A percentile compares a stretch with the other conserved stretches of the same genome.
These are phyloP conservation scores for Nakaseomyces uthaithaninus DNA, from an alignment of 1,139 yeast genomes.

Conservation along the genomic window DNA sequence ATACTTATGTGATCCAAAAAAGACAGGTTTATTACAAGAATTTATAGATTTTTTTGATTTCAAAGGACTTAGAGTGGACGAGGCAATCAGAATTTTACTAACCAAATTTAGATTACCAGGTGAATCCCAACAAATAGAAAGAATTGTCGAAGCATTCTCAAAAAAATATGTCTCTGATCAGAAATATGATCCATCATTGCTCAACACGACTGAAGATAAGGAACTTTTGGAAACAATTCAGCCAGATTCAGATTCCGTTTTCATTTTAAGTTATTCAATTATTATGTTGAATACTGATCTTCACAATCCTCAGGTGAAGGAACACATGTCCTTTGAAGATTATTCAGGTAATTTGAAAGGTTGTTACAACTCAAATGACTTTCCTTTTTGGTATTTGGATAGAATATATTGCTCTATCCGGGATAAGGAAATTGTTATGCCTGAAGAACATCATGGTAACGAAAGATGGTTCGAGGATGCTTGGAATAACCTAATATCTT, in stretches of 20 bases:
- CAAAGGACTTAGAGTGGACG: conserved; percentile 74
- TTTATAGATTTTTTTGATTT: conserved; percentile 74
- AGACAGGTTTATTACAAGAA: conserved; percentile 48
- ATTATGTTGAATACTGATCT: conserved; percentile 73
- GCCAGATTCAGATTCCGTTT: conserved; percentile 68
- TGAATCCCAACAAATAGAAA: conserved; percentile 91
- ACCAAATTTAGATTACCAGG: conserved; percentile 91
- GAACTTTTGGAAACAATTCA: conserved; percentile 41
- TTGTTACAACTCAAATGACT: conserved; percentile 62
- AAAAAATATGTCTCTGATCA: conserved; percentile 65
- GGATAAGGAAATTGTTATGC: conserved; percentile 89
- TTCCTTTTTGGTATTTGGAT: conserved; percentile 77
- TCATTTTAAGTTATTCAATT: conserved; percentile 63
- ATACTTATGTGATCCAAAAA: conserved; percentile 68
- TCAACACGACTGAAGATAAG: conserved; percentile 14
- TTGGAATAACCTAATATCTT: conserved; percentile 77
- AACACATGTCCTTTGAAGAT: conserved; percentile 81
- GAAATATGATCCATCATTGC: conserved; percentile 29
- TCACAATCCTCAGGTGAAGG: conserved; percentile 70
- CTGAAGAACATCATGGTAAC: conserved; percentile 86
- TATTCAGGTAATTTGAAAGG: conserved; percentile 77
- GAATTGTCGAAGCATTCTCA: conserved; percentile 82
- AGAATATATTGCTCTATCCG: conserved; percentile 73
- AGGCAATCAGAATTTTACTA: conserved; percentile 75
- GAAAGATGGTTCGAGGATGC: conserved; percentile 87